Conservation (phyloP, 768 basidiomycete genomes). For the Podaxis pistillaris region DNA sequence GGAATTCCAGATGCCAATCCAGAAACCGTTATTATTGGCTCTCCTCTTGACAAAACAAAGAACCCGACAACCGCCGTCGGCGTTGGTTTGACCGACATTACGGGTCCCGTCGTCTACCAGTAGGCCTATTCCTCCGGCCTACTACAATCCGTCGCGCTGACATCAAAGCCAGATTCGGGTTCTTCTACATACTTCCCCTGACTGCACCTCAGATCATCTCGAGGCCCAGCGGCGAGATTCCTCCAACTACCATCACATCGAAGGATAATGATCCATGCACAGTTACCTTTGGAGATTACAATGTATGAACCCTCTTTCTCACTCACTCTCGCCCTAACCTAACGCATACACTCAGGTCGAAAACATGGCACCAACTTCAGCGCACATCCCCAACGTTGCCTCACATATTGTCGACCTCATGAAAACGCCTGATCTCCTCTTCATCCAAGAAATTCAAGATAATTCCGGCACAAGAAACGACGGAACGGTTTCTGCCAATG, state of each 20-base stretch:
- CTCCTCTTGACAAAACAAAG: conserved; percentile 49
- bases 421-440: conserved; percentile 54
- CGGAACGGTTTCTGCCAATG: conserved; percentile 51
- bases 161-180: conserved; percentile 37
- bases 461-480: conserved; percentile 51
- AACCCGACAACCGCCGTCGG: conserved; percentile 52
- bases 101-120: conserved; percentile 56
- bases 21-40: conserved; percentile 53
- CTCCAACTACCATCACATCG: conserved; percentile 39
- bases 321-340: not conserved
- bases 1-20: conserved; percentile 58
- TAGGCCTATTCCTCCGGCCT: conserved; percentile 24
- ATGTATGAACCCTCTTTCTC: conserved; percentile 32
- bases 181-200: conserved; percentile 55
- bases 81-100: conserved; percentile 44
- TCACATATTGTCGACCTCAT: conserved; percentile 50
- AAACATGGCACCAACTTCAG: conserved; percentile 50
- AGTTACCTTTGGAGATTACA: conserved; percentile 60
- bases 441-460: conserved; percentile 66
- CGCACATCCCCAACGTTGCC: conserved; percentile 48
- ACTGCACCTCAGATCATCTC: conserved; percentile 50
- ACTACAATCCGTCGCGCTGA: not conserved
- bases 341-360: conserved; percentile 39
- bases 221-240: conserved; percentile 29
- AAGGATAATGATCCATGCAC: conserved; percentile 34